Evolutionary conservation across 306 rosid genomes (phyloP), one percentile per base, ranked within the genome.

Genomic region (Vigna nakashimae): DNA sequence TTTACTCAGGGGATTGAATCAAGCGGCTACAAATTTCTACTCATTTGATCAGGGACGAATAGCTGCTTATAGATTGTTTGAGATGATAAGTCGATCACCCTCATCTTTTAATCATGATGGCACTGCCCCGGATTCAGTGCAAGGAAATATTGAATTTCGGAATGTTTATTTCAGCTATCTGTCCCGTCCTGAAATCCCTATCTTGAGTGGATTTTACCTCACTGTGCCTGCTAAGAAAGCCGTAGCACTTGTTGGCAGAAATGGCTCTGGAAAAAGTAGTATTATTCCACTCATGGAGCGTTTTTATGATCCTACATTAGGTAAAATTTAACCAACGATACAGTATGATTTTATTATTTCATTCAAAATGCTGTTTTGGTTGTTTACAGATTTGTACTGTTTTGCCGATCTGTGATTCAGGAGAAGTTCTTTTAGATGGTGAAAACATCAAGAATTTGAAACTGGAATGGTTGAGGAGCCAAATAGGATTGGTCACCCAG

Each of bases 181-280:
- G 65, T 96, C 99, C 76, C 98, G 99, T 80, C 99, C 99, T n/a
- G 99, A 96, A 90, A 96, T 96, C 85, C 98, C 99, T 65, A 96
- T 96, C 74, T 89, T 96, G 87, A 92, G 99, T 90, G 98, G 97
- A 40, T 96, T 96, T 87, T 96, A 90, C 87, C 96, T 96, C 83
- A 85, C 97, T 7, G 99, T 96, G 72, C 99, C 99, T 84, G 97
- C 99, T 69, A 96, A 92, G 90, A 96, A 96, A 87, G 90, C 99
- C 10, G 99, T 96, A 84, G 99, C 99, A 76, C 99, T 96, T 72
- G 99, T 96, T 42, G 99, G 99, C 81, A 90, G 97, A 84, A 96
- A 92, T 88, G 99, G 99, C 65, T 96, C 99, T 70, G 99, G 99
- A 73, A 96, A 96, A 81, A 96, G 99, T 80, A 96, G 99, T 83